Base-by-base conservation (phyloP, 305 asterid species). In the Rubia tinctorum region DNA sequence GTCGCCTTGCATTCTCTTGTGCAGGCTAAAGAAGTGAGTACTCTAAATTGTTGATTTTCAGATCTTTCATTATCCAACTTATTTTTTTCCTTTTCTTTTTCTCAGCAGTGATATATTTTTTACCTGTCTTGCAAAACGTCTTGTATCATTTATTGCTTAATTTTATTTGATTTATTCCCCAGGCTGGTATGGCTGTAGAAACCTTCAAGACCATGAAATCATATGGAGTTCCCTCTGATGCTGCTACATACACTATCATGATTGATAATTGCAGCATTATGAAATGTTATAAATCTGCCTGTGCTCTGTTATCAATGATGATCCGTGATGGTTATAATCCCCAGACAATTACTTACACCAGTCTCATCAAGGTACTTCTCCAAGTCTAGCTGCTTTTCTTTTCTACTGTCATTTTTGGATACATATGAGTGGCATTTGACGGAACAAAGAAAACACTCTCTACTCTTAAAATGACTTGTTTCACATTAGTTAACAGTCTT, bases 1-100 rank as follows among this genome's bases (percentile, higher is more conserved):
- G 75, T 81, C 61, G 92, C 84, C 71, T 78, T 94, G 89, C 95
- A 88, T 80, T 82, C 88, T 27, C 93, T 94, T 73, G 86, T 91
- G 63, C 85, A 86, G 76, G 96, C 91, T 75, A 83, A 84, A 81
- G 91, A 90, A 78, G 97, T 91, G 85, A 79, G 86, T 44, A 25
- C 40, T 49, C 47, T 27, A 39, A 66, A 66, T 56, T 63, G 49
- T 42, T 42, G 55, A 7, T 63, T 40, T 69, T 49, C 18, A 45
- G 8, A 43, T 37, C 45, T 7, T 63, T 30, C 61, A 10, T 39
- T 39, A 14, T 9, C 20, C 23, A 13, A 14, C 10, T 44, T 47
- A 9, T 39, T 23, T n/a, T 34, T 27, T 64, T 20, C 49, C 49
- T 7, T 51, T n/a, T n/a, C 39, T 55, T 22, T 67, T 56, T 49